A percentile compares a stretch with the other conserved stretches of the same genome.
Conservation (phyloP, 2,329 filamentous ascomycete genomes). For the Alternaria gaisen region DNA sequence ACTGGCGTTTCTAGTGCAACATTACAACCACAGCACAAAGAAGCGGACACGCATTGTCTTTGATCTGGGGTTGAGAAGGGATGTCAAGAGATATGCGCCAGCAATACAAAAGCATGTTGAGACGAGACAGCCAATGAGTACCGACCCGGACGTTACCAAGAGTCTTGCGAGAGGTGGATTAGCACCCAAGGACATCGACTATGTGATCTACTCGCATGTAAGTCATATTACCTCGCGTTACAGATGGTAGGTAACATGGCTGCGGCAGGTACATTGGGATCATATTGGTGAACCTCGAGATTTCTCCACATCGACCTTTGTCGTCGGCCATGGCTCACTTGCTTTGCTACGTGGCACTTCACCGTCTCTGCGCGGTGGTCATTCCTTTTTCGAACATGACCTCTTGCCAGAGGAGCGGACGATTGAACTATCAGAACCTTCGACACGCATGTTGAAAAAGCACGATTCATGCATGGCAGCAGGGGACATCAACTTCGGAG, state of each 20-base stretch:
- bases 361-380: slow-evolving; percentile 34
- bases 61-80: slow-evolving; percentile 62
- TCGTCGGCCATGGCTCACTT: slow-evolving; percentile 49
- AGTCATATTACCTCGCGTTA: slow-evolving; percentile 16
- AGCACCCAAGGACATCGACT: slow-evolving; percentile 51
- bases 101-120: slow-evolving; percentile 59
- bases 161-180: slow-evolving; percentile 51
- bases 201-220: slow-evolving; percentile 54
- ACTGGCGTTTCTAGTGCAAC: slow-evolving; percentile 63
- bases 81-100: slow-evolving; percentile 56
- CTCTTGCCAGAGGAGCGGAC: slow-evolving; percentile 54
- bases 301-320: slow-evolving; percentile 50
- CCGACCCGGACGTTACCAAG: slow-evolving; percentile 52
- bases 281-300: slow-evolving; percentile 54
- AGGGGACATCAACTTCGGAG: slow-evolving; percentile 21
- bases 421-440: slow-evolving; percentile 55
- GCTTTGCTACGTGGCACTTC: slow-evolving; percentile 36
- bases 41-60: slow-evolving; percentile 58
- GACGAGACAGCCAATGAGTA: slow-evolving; percentile 56
- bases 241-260: not conserved
- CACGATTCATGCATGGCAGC: not conserved
- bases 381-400: slow-evolving; percentile 56
- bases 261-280: slow-evolving; percentile 53
- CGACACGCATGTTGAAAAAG: not conserved
- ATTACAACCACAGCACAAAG: slow-evolving; percentile 50